Base-by-base conservation (phyloP, 2,329 filamentous ascomycete genomes). In the Penicillium sp. region DNA sequence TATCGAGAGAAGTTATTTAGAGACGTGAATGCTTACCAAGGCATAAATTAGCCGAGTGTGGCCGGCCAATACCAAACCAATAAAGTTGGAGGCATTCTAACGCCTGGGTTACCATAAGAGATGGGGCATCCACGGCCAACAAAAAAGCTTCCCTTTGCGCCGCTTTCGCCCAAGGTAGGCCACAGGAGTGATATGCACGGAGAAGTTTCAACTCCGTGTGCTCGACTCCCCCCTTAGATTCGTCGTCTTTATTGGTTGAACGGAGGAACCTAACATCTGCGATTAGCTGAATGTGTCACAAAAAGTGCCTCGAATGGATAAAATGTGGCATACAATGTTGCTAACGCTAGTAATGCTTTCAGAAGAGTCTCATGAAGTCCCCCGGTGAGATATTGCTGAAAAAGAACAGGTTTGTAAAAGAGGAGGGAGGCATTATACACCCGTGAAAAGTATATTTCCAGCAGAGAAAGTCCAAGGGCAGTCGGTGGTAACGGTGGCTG, bases 381-480 rank as follows among this genome's bases (percentile, higher is more conserved):
- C 2, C 48, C 48, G 2, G 19, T 5, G 26, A 50, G 48, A 33
- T 50, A 50, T 24, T 50, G 16, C n/a, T 50, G 48, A 34, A 50
- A 50, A 31, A 50, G 21, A 34, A 34, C 5, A 24, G 36, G 37
- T 19, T 50, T 50, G 37, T 43, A 14, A 43, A 50, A 50, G 11
- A 50, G 4, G 1, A 50, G 18, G 23, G 23, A 19, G 9, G 48
- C 34, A 24, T 50, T 50, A 16, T 50, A 50, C 1, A 50, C n/a
- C 14, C 48, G 48, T 24, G 48, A 3, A 34, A 50, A 50, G 37
- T 50, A 50, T 16, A 50, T 34, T 10, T 50, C 48, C n/a, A 50
- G n/a, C 11, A 50, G 24, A 23, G 48, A 42, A 14, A 50, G 48
- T 13, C 48, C 36, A 13, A 50, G 26, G 3, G 48, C 48, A 16